Evolutionary conservation across 2,329 filamentous ascomycete species (phyloP).

Genomic region (Fusarium musae): DNA sequence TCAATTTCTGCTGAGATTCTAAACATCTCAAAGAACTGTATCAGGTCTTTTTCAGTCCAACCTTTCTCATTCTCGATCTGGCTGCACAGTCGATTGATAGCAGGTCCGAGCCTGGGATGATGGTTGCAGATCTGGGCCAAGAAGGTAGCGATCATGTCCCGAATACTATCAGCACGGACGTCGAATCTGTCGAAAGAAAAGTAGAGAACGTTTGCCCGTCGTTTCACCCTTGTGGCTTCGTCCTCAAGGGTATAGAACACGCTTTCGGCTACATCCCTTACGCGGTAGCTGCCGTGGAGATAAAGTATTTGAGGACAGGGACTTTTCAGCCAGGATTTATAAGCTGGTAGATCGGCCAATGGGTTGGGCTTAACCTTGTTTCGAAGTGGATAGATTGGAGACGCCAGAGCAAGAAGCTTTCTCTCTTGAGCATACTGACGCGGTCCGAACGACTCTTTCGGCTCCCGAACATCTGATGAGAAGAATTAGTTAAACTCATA

Average conservation of each 20-base stretch:
- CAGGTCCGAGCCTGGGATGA: neutral
- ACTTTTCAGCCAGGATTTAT: neutral
- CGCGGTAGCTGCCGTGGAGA: neutral
- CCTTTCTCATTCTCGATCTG: neutral
- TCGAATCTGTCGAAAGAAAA: slow-evolving; percentile 8
- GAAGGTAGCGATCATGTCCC: slow-evolving; percentile 5
- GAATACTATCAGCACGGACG: slow-evolving; percentile 4
- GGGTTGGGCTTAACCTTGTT: neutral
- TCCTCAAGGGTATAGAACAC: neutral
- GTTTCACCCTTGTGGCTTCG: rapidly evolving
- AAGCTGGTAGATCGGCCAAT: neutral
- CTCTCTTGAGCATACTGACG: neutral
- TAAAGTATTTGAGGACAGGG: neutral
- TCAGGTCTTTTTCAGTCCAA: slow-evolving; percentile 6
- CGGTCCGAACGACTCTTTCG: rapidly evolving
- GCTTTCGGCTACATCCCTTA: neutral
- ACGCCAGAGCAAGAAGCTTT: neutral
- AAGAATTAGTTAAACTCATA: neutral
- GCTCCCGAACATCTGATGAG: neutral
- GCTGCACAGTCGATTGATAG: neutral
- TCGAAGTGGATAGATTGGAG: neutral
- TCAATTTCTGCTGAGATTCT: neutral
- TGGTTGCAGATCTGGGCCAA: neutral
- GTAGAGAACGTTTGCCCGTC: neutral
- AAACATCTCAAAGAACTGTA: slow-evolving; percentile 6